These are phyloP conservation scores for Chamaecyparis obtusa DNA, from an alignment of 75 land plant genomes.

Conservation along the genomic window DNA sequence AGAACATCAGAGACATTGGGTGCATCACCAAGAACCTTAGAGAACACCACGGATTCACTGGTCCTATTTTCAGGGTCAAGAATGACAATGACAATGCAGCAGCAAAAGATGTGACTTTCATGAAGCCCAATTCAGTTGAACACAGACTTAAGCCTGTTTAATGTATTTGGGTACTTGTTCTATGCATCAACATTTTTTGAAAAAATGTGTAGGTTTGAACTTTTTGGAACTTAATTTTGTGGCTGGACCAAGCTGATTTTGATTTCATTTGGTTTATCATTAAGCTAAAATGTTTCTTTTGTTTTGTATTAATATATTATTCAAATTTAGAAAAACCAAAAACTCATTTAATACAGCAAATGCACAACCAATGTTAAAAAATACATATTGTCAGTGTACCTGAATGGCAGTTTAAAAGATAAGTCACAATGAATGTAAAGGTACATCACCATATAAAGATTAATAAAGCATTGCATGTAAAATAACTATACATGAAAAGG, in stretches of 20 bases:
- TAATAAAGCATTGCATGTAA: not conserved
- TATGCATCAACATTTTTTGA: not conserved
- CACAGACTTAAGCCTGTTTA: not conserved
- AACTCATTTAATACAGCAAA: not conserved
- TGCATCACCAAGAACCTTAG: too few species aligned
- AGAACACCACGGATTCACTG: too few species aligned
- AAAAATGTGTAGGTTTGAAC: not conserved
- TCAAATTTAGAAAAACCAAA: not conserved
- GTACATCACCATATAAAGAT: not conserved
- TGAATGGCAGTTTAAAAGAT: not conserved
- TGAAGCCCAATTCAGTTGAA: not conserved
- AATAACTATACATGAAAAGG: slow-evolving; percentile 4
- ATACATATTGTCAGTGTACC: not conserved
- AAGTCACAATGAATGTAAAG: not conserved
- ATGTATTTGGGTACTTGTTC: not conserved
- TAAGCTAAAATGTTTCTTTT: not conserved
- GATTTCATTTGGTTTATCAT: not conserved
- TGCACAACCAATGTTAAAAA: not conserved
- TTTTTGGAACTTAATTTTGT: not conserved
- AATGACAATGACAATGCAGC: not conserved
- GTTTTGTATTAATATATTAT: not conserved
- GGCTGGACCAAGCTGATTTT: not conserved
- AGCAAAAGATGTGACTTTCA: not conserved
- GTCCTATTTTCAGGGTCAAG: not conserved
- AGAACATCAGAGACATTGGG: too few species aligned